phyloP scores from a whole-genome alignment of 2,329 filamentous ascomycete species.

The Colletotrichum coccodes region DNA sequence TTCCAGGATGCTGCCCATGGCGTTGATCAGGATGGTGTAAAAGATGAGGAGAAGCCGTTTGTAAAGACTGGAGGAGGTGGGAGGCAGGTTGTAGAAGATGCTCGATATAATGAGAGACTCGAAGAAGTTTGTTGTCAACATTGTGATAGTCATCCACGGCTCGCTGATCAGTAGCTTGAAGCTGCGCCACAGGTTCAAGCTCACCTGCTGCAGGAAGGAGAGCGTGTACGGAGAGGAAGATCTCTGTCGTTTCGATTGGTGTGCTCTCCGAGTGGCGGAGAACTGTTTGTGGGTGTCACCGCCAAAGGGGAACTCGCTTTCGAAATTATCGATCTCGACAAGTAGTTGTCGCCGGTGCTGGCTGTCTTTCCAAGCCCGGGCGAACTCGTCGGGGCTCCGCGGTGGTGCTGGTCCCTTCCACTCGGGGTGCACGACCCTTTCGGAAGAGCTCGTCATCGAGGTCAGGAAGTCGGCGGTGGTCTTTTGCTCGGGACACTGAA shows the following conservation, averaged over 20 bases:
- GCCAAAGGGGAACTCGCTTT: constrained; percentile 14
- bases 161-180: constrained; percentile 52
- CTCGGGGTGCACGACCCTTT: constrained; percentile 34
- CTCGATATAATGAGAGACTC: constrained; percentile 63
- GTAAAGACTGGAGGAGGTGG: constrained; percentile 55
- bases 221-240: constrained; percentile 60
- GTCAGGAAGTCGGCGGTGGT: constrained; percentile 82
- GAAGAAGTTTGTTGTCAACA: constrained; percentile 54
- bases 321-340: constrained; percentile 15
- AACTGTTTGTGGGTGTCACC: constrained; percentile 12
- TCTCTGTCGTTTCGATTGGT: constrained; percentile 37
- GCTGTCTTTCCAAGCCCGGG: constrained; percentile 17
- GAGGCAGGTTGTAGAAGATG: constrained; percentile 58
- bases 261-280: background rate
- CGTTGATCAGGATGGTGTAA: constrained; percentile 64
- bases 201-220: constrained; percentile 56
- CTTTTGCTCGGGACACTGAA: constrained; percentile 62
- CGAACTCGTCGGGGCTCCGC: constrained; percentile 24
- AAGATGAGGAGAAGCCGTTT: constrained; percentile 60
- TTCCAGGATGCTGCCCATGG: constrained; percentile 50
- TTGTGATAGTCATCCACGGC: constrained; percentile 49
- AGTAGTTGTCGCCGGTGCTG: background rate
- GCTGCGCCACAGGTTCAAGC: constrained; percentile 52
- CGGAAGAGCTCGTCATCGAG: constrained; percentile 53
- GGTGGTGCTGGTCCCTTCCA: constrained; percentile 14